These are phyloP conservation scores for Chalaropsis thielavioides DNA, from an alignment of 2,329 filamentous ascomycete genomes.

Conservation along the genomic window DNA sequence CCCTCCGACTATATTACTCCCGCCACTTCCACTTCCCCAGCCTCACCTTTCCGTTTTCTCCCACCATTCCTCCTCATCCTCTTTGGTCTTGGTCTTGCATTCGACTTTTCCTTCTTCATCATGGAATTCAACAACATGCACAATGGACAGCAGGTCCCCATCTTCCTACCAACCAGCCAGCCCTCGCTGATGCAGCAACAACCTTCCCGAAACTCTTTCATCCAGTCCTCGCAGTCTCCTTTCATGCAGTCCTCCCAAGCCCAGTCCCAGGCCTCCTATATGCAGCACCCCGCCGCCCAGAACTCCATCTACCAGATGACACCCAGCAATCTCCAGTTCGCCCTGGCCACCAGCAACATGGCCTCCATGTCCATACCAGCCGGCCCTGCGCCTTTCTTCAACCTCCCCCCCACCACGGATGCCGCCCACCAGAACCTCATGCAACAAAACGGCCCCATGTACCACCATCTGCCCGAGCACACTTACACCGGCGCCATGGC, in stretches of 20 bases:
- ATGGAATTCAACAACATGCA: slow-evolving; percentile 8
- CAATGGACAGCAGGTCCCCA: not conserved
- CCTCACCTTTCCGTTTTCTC: slow-evolving; percentile 6
- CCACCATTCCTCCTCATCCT: not conserved
- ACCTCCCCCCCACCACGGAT: not conserved
- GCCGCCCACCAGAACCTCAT: not conserved
- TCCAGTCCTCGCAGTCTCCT: not conserved
- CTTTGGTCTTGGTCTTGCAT: not conserved
- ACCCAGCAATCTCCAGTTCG: not conserved
- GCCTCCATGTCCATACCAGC: slow-evolving; percentile 2
- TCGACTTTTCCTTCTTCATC: not conserved
- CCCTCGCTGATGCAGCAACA: slow-evolving; percentile 1
- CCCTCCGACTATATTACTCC: slow-evolving; percentile 10
- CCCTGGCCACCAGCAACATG: not conserved
- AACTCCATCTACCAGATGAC: not conserved
- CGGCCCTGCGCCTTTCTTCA: not conserved
- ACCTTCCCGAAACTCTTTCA: not conserved
- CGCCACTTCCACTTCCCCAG: slow-evolving; percentile 1
- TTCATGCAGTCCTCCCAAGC: not conserved
- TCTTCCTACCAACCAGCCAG: not conserved
- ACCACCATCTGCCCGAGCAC: not conserved
- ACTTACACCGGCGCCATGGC: not conserved
- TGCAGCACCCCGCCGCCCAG: not conserved
- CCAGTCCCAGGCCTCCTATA: not conserved
- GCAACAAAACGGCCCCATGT: not conserved